Evolutionary conservation across 1,139 yeast genomes (phyloP).

Genomic region (Yamadazyma epiphylla): DNA sequence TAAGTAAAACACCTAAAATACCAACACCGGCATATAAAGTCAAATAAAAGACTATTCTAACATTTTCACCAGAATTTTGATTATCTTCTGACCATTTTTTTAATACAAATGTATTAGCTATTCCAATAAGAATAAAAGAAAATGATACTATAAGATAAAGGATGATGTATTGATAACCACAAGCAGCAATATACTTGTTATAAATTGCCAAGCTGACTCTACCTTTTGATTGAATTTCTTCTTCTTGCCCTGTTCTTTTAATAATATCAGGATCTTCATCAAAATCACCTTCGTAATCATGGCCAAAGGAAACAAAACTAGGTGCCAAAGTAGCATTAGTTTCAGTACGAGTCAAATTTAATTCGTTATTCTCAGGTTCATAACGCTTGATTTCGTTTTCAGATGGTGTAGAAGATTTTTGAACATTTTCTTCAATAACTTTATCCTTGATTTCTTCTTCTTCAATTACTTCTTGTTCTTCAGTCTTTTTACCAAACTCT

Average conservation of each 20-base stretch:
- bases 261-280: slow-evolving; percentile 12
- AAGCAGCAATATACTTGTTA: slow-evolving; percentile 31
- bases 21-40: slow-evolving; percentile 25
- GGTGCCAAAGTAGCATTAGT: slow-evolving; percentile 15
- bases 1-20: slow-evolving; percentile 21
- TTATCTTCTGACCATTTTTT: slow-evolving; percentile 38
- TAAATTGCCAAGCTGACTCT: slow-evolving; percentile 30
- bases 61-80: slow-evolving; percentile 20
- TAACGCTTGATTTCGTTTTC: slow-evolving; percentile 4
- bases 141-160: slow-evolving; percentile 22
- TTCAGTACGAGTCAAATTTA: slow-evolving; percentile 6
- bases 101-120: slow-evolving; percentile 30
- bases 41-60: slow-evolving; percentile 21
- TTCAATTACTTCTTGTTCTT: slow-evolving; percentile 10
- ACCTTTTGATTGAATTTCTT: slow-evolving; percentile 29
- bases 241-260: slow-evolving; percentile 23
- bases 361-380: slow-evolving; percentile 5
- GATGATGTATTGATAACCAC: slow-evolving; percentile 24
- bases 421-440: slow-evolving; percentile 4
- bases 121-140: slow-evolving; percentile 17
- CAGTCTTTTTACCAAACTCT: slow-evolving; percentile 21
- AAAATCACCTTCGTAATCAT: slow-evolving; percentile 16
- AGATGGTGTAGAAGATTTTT: slow-evolving; percentile 2
- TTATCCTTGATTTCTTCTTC: slow-evolving; percentile 10
- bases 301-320: slow-evolving; percentile 21